Conservation (phyloP, 228 moss, liverwort and hornwort species). For the Sphagnum fallax region DNA sequence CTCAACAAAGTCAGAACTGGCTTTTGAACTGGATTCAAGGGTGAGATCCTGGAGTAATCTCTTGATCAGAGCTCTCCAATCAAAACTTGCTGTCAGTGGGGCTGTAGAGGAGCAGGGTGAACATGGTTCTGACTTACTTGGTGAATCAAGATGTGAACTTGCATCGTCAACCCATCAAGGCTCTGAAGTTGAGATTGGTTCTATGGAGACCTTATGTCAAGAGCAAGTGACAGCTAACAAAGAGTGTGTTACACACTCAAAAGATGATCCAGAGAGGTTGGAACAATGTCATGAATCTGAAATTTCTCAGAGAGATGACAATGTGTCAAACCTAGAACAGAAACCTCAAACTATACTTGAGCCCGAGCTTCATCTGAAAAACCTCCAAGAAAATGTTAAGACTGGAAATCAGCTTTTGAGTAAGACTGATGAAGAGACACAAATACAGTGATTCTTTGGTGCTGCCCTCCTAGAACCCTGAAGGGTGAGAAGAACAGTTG, state of each 20-base stretch:
- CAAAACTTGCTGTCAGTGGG: constrained; percentile 19
- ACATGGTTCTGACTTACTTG: constrained; percentile 29
- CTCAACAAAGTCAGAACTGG: constrained; percentile 11
- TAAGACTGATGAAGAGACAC: too few species aligned
- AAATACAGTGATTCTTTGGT: too few species aligned
- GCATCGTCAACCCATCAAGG: constrained; percentile 22
- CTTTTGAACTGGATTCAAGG: constrained; percentile 17
- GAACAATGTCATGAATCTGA: constrained; percentile 25
- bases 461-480: too few species aligned
- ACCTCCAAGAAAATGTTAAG: neutral
- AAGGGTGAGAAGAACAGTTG: too few species aligned
- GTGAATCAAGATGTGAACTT: constrained; percentile 37
- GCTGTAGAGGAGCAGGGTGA: constrained; percentile 34
- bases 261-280: constrained; percentile 34
- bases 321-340: constrained; percentile 10
- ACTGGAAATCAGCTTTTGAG: neutral
- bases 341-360: constrained; percentile 1
- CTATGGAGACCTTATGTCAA: constrained; percentile 35
- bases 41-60: constrained; percentile 34
- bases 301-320: constrained; percentile 23
- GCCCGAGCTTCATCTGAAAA: neutral
- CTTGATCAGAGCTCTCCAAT: constrained; percentile 21
- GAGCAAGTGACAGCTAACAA: constrained; percentile 30
- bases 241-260: constrained; percentile 16
- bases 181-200: constrained; percentile 32